Percentiles rank a stretch among this genome's conserved stretches.
phyloP scores from a whole-genome alignment of 257 asterid genomes.

The Ocimum tenuiflorum region DNA sequence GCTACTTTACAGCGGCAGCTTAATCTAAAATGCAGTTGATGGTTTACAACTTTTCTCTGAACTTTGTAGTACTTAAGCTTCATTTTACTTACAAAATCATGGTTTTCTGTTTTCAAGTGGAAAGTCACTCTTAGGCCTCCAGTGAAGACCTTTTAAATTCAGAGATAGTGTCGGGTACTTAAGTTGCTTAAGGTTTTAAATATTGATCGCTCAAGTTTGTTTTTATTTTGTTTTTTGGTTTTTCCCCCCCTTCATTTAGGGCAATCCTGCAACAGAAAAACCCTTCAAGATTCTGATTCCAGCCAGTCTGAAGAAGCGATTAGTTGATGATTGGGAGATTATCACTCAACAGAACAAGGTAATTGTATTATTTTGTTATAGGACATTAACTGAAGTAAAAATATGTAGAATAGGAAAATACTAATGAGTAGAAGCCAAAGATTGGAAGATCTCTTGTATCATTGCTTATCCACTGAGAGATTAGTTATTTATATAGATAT shows the following conservation, averaged over 20 bases:
- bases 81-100: constrained; percentile 1
- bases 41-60: background rate
- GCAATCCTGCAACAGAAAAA: constrained; percentile 47
- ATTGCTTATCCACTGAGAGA: background rate
- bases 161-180: background rate
- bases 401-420: background rate
- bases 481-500: background rate
- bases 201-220: constrained; percentile 10
- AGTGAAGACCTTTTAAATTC: background rate
- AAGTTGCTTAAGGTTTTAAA: background rate
- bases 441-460: background rate
- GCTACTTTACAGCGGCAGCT: constrained; percentile 6
- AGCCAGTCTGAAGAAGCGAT: constrained; percentile 60
- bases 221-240: no score
- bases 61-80: background rate
- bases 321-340: constrained; percentile 78
- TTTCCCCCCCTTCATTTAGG: constrained; percentile 41
- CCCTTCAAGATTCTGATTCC: constrained; percentile 67
- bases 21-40: background rate
- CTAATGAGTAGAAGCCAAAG: constrained; percentile 4
- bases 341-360: constrained; percentile 88
- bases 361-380: constrained; percentile 13
- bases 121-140: background rate
- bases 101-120: background rate
- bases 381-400: background rate